Conservation (phyloP, 306 rosid species). For the apple (Malus domestica) region ASM211411v1 NC_041803.1:9197001-9197500, state of each 20-base stretch:
- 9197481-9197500: not conserved
- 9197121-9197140: conserved; percentile 63
- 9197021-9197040: not conserved
- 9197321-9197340: not conserved
- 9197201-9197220: not conserved
- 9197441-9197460: not conserved
- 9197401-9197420: not conserved
- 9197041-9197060: not conserved
- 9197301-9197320: not conserved
- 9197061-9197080: conserved; percentile 5
- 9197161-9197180: conserved; percentile 89
- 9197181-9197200: conserved; percentile 58
- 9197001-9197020: conserved; percentile 83
- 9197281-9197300: not conserved
- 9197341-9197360: not conserved
- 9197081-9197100: conserved; percentile 1
- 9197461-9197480: not conserved
- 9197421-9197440: not conserved
- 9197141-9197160: conserved; percentile 97
- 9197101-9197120: not conserved
- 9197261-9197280: not conserved
- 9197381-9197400: no score
- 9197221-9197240: not conserved
- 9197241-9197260: not conserved
- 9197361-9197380: not conserved